Conservation (phyloP, 1,139 yeast genomes). For the Yamadazyma blattariae region DNA sequence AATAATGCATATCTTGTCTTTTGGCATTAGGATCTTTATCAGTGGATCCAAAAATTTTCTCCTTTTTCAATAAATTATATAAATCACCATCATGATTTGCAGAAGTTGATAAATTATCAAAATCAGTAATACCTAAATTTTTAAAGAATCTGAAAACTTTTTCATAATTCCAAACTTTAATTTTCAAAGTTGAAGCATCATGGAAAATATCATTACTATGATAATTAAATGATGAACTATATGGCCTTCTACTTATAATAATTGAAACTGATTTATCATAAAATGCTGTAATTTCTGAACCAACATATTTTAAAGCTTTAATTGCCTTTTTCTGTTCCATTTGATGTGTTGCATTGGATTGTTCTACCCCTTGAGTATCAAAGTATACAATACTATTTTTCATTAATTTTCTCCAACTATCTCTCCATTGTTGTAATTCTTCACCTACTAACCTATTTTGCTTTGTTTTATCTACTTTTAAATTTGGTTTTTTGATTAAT, state of each 20-base stretch:
- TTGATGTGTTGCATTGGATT: conserved; percentile 38
- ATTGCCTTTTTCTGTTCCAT: conserved; percentile 54
- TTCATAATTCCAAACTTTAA: conserved; percentile 87
- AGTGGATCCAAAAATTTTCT: conserved; percentile 79
- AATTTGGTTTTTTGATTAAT: not conserved
- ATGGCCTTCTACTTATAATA: conserved; percentile 63
- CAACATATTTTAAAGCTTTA: conserved; percentile 53
- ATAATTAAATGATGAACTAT: conserved; percentile 21
- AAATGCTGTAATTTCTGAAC: conserved; percentile 68
- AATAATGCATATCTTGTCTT: conserved; percentile 81
- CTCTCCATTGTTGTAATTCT: conserved; percentile 72
- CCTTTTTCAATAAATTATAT: conserved; percentile 73
- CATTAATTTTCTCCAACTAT: conserved; percentile 79
- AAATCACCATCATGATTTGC: conserved; percentile 35
- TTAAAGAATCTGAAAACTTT: conserved; percentile 79
- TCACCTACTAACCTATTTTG: conserved; percentile 38
- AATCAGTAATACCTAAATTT: conserved; percentile 54
- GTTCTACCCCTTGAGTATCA: conserved; percentile 62
- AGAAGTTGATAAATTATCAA: conserved; percentile 14
- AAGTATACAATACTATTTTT: conserved; percentile 72
- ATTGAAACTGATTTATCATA: conserved; percentile 80
- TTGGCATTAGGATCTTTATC: conserved; percentile 87
- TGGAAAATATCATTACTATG: conserved; percentile 62
- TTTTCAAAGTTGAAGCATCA: conserved; percentile 56
- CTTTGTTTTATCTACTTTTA: conserved; percentile 9